Conservation (phyloP, 2,329 filamentous ascomycete species). For the Penicillium sp. region DNA sequence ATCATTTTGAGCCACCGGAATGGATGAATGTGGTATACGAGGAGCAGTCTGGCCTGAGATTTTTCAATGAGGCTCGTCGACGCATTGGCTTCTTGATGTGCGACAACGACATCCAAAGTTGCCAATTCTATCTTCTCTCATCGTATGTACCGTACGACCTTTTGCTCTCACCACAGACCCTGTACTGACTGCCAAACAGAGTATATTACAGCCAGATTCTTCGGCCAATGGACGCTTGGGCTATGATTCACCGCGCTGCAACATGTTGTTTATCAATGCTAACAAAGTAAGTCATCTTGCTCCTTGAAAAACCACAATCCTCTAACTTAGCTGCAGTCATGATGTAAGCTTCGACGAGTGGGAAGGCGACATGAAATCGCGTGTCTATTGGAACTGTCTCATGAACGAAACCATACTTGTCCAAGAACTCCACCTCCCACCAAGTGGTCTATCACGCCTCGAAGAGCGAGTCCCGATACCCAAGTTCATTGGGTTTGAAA, state of each 20-base stretch:
- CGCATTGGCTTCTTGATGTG: slow-evolving; percentile 58
- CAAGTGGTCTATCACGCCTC: slow-evolving; percentile 55
- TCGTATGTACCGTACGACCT: slow-evolving; percentile 40
- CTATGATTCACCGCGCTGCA: slow-evolving; percentile 57
- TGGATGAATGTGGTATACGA: slow-evolving; percentile 44
- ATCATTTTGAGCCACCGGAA: slow-evolving; percentile 41
- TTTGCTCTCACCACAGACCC: background rate
- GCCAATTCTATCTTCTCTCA: slow-evolving; percentile 57
- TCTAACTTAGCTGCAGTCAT: slow-evolving; percentile 29
- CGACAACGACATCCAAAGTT: slow-evolving; percentile 55
- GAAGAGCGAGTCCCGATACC: slow-evolving; percentile 59
- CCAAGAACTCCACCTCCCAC: slow-evolving; percentile 58
- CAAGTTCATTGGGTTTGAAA: slow-evolving; percentile 55
- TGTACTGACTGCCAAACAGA: slow-evolving; percentile 23
- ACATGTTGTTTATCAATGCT: slow-evolving; percentile 55
- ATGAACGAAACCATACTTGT: slow-evolving; percentile 62
- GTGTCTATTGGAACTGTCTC: slow-evolving; percentile 60
- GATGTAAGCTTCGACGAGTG: slow-evolving; percentile 53
- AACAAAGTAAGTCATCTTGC: slow-evolving; percentile 42
- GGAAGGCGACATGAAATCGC: slow-evolving; percentile 61
- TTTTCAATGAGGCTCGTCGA: slow-evolving; percentile 59
- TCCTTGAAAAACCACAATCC: slow-evolving; percentile 11
- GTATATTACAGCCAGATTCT: slow-evolving; percentile 58
- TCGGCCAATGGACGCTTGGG: slow-evolving; percentile 59
- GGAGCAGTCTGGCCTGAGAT: slow-evolving; percentile 53